Evolutionary conservation across 2,329 filamentous ascomycete genomes (phyloP).

Genomic region (Akanthomyces uredinophilus): DNA sequence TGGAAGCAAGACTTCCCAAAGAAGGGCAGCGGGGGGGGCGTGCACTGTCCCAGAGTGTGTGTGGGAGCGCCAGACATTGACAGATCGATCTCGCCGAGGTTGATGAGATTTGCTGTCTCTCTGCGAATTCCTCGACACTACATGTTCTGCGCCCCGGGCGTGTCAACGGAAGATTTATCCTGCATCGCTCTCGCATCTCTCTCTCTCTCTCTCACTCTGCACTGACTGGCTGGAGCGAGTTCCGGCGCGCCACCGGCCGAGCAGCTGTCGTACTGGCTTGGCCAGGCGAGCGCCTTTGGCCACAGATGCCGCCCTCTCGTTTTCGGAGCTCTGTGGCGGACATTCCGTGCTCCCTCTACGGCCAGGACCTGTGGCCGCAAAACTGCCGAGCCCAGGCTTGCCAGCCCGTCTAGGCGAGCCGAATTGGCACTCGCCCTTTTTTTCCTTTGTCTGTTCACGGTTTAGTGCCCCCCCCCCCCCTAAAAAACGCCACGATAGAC

Average conservation of each 20-base stretch:
- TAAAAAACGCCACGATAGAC: background rate
- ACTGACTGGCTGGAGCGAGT: no score
- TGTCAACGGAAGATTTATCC: no score
- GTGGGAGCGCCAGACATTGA: background rate
- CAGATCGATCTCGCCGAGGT: conserved; percentile 11
- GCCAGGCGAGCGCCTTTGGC: no score
- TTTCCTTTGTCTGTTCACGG: background rate
- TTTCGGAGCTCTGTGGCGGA: no score
- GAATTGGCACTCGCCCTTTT: background rate
- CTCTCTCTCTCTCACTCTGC: no score
- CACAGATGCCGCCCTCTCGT: no score
- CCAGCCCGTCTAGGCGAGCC: background rate
- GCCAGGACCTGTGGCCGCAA: background rate
- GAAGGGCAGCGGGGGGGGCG: background rate
- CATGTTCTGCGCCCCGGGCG: no score
- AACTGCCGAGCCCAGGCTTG: background rate
- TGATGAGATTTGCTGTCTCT: background rate
- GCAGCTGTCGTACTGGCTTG: no score
- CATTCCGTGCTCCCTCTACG: no score
- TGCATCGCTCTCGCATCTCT: no score
- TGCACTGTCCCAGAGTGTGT: background rate
- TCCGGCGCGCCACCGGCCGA: no score
- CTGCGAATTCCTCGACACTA: background rate
- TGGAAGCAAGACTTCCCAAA: background rate
- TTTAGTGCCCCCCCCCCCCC: background rate